Base-by-base conservation (phyloP, 768 basidiomycete species). In the Daedaleopsis nitida region DNA sequence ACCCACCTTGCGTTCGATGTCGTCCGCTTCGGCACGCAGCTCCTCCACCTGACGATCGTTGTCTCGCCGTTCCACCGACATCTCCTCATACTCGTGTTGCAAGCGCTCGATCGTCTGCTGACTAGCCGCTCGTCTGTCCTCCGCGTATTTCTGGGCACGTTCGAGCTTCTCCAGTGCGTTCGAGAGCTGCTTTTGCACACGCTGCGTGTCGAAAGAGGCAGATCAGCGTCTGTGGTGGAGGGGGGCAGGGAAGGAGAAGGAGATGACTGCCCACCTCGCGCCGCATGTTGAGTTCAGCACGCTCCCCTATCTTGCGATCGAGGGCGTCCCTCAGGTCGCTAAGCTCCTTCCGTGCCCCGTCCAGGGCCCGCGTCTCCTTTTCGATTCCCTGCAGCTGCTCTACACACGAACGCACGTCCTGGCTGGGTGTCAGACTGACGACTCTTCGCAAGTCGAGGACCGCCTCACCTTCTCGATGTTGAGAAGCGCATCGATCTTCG, bases 81-180 rank as follows among this genome's bases (percentile, higher is more conserved):
- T 92, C 63, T 87, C 81, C 49, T 89, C 86, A 70, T 91, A 93
- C 74, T 94, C 91, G 39, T 76, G 80, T 69, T 93, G 86, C 19
- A 96, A 78, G 13, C 86, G 82, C 53, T 89, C 87, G 58, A 95
- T 87, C 8, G 86, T 88, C 61, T 84, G 80, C 63, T 88, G 86
- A 66, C 85, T 88, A n/a, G 86, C 82, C 13, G 79, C 68, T 57
- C 88, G 86, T 72, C 90, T 91, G 58, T 95, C 93, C 72, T 91
- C 89, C 7, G 88, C 87, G 63, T 91, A 88, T 62, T 83, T 81
- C 69, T 91, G 87, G 0, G 90, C 88, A 27, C 91, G 84, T 58
- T 89, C 86, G 10, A 94, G 81, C 73, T 93, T 94, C 66, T 92
- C 89, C 48, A 85, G 81, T 5, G 94, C 94, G 71, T 95, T 94